These are phyloP conservation scores for Teratosphaeria zuluensis DNA, from an alignment of 2,329 filamentous ascomycete species.

Conservation along the genomic window DNA sequence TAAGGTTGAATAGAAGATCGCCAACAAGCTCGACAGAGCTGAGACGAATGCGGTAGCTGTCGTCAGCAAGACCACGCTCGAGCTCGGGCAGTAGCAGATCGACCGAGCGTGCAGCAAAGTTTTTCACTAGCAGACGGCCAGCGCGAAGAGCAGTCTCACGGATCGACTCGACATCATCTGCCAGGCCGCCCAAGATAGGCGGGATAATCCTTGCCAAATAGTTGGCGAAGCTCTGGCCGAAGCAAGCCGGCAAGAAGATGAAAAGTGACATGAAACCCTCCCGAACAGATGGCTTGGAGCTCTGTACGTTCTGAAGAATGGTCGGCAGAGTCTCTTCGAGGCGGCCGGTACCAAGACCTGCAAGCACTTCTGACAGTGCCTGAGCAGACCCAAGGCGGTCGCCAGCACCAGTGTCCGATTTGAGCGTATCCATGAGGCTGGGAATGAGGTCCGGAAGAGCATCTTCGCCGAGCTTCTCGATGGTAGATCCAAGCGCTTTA, in stretches of 20 bases:
- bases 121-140: constrained; percentile 91
- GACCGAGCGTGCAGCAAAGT: constrained; percentile 90
- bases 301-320: constrained; percentile 91
- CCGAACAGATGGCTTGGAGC: constrained; percentile 77
- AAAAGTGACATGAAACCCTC: constrained; percentile 99
- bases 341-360: constrained; percentile 81
- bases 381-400: constrained; percentile 94
- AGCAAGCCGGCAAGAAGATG: constrained; percentile 97
- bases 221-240: constrained; percentile 95
- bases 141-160: constrained; percentile 92
- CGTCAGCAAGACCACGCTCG: constrained; percentile 91
- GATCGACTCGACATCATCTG: constrained; percentile 93
- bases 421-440: constrained; percentile 93
- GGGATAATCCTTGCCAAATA: constrained; percentile 95
- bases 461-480: constrained; percentile 96
- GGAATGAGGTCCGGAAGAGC: constrained; percentile 94
- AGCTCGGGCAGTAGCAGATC: constrained; percentile 89
- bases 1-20: constrained; percentile 94
- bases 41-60: constrained; percentile 93
- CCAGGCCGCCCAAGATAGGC: constrained; percentile 84
- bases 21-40: constrained; percentile 97
- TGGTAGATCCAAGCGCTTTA: constrained; percentile 87
- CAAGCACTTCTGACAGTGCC: constrained; percentile 90
- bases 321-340: constrained; percentile 93
- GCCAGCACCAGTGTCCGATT: constrained; percentile 91